Conservation (phyloP, 2,329 filamentous ascomycete genomes). For the Zopfia rhizophila region DNA sequence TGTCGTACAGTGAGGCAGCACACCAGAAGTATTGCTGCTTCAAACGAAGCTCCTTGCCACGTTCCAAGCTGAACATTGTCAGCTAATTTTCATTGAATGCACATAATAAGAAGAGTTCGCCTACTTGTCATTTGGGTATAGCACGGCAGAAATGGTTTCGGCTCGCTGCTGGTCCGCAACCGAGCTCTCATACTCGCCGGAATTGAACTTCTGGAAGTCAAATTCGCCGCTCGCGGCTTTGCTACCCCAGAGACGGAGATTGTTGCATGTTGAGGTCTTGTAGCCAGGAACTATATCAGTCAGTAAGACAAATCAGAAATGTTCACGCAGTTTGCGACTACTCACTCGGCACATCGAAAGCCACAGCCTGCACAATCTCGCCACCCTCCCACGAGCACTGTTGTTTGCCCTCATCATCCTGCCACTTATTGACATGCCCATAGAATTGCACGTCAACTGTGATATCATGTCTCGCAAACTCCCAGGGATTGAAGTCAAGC, state of each 20-base stretch:
- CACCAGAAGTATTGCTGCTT: constrained; percentile 99
- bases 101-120: constrained; percentile 5
- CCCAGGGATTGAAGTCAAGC: constrained; percentile 99
- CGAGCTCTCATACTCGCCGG: constrained; percentile 95
- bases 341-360: constrained; percentile 79
- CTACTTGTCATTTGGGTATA: constrained; percentile 94
- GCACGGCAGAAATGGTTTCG: constrained; percentile 97
- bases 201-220: constrained; percentile 99
- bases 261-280: constrained; percentile 90
- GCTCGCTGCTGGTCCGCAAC: constrained; percentile 98
- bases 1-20: constrained; percentile 93
- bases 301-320: constrained; percentile 12
- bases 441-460: constrained; percentile 98
- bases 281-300: constrained; percentile 82
- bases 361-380: constrained; percentile 89
- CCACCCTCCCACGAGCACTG: constrained; percentile 87
- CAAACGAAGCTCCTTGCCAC: constrained; percentile 94
- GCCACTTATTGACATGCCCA: constrained; percentile 78
- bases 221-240: constrained; percentile 98
- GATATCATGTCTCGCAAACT: constrained; percentile 95
- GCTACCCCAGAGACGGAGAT: constrained; percentile 95
- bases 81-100: constrained; percentile 11
- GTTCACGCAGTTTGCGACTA: neutral
- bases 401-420: constrained; percentile 79
- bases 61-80: constrained; percentile 68